Percentiles rank a stretch among this genome's conserved stretches.
phyloP scores from a whole-genome alignment of 1,284 basidiomycete genomes.

The Apiotrichum brassicae region DNA sequence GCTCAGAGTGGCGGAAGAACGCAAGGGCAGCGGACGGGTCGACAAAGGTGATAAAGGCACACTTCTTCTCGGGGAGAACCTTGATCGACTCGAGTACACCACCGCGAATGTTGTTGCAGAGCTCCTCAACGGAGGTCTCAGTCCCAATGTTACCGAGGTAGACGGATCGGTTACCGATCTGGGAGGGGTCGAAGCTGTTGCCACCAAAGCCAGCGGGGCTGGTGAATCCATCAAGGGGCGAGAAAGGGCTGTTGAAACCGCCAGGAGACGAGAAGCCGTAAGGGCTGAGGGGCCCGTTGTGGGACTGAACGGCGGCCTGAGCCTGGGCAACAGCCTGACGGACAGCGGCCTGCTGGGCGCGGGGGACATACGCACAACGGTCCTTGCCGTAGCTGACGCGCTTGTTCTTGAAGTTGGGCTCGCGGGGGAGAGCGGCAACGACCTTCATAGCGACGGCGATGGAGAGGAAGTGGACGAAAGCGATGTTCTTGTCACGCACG shows the following conservation, averaged over 20 bases:
- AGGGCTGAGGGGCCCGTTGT: constrained; percentile 35
- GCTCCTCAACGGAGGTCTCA: constrained; percentile 82
- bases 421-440: constrained; percentile 78
- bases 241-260: constrained; percentile 17
- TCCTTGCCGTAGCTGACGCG: constrained; percentile 91
- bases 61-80: constrained; percentile 21
- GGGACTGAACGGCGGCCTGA: constrained; percentile 49
- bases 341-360: constrained; percentile 48
- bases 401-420: constrained; percentile 86
- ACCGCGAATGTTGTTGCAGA: constrained; percentile 88
- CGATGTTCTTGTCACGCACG: constrained; percentile 93
- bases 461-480: constrained; percentile 91
- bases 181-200: constrained; percentile 20
- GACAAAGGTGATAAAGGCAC: constrained; percentile 76
- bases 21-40: constrained; percentile 81
- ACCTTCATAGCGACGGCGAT: constrained; percentile 90
- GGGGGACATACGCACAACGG: constrained; percentile 74
- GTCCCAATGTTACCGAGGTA: constrained; percentile 92
- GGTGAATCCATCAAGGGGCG: constrained; percentile 2
- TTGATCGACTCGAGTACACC: constrained; percentile 51
- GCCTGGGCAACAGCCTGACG: constrained; percentile 53
- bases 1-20: constrained; percentile 82
- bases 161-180: constrained; percentile 65
- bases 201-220: constrained; percentile 11
- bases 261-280: constrained; percentile 23